Evolutionary conservation across 164 flowering plant species (phyloP), one percentile per base, ranked within the genome.

Genomic region (Amborella trichopoda): DNA sequence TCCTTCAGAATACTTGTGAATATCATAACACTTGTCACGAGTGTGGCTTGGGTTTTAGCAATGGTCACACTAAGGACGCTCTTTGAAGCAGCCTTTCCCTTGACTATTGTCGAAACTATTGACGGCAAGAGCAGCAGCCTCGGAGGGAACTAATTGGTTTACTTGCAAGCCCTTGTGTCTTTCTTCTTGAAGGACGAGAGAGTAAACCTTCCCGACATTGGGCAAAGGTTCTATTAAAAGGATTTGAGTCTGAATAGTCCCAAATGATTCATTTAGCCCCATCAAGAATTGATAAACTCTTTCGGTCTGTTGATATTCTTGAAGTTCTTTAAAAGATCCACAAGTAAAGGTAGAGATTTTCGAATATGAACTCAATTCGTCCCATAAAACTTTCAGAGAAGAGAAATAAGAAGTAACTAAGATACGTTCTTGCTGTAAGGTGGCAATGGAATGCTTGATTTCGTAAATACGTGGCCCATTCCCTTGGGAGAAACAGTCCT

Each of bases 121-220:
- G n/a, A n/a, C n/a, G n/a, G n/a, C n/a, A n/a, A n/a, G n/a, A n/a
- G n/a, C n/a, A n/a, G n/a, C n/a, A n/a, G n/a, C n/a, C n/a, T n/a
- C n/a, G n/a, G n/a, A n/a, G n/a, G n/a, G n/a, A n/a, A n/a, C n/a
- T n/a, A n/a, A n/a, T n/a, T n/a, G n/a, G n/a, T n/a, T n/a, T n/a
- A n/a, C n/a, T n/a, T n/a, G n/a, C n/a, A n/a, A n/a, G n/a, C n/a
- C 51, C 13, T 16, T 30, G 18, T 48, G 39, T 3, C n/a, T 48
- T 39, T 50, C 54, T 18, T 37, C 54, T 24, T 50, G 54, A 2
- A 37, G n/a, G 1, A 40, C 12, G 5, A 50, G 45, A 18, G 28
- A 23, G 10, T 39, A 50, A 3, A 8, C 45, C n/a, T 38, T 50
- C 0, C 33, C 23, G 19, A 50, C 12, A 2, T 14, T 23, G 3